Evolutionary conservation across 2,329 filamentous ascomycete species (phyloP).

Genomic region (Fusarium ramigenum): DNA sequence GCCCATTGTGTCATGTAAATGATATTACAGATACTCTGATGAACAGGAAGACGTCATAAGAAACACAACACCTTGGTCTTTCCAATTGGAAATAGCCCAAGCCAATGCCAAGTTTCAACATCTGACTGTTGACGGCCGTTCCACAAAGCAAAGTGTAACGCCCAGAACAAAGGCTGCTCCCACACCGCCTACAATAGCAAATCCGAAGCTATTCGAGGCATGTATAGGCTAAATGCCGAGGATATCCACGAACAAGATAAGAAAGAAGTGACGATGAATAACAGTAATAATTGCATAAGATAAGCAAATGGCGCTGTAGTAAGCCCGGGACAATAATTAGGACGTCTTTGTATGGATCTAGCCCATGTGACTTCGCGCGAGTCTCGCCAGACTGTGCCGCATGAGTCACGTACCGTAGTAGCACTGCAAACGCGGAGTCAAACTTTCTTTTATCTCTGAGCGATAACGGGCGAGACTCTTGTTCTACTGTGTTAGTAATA

Average conservation of each 20-base stretch:
- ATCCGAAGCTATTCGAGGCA: not conserved
- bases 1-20: not conserved
- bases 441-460: not conserved
- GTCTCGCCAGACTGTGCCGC: slow-evolving; percentile 37
- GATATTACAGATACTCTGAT: not conserved
- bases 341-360: not conserved
- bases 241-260: not conserved
- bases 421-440: slow-evolving; percentile 13
- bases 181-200: not conserved
- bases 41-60: not conserved
- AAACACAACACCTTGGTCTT: not conserved
- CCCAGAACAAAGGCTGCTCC: not conserved
- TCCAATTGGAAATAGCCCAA: not conserved
- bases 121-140: not conserved
- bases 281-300: not conserved
- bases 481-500: not conserved
- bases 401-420: slow-evolving; percentile 40
- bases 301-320: slow-evolving; percentile 1
- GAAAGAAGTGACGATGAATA: not conserved
- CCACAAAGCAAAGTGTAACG: not conserved
- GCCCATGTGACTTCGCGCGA: slow-evolving; percentile 46
- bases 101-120: not conserved
- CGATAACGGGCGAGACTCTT: slow-evolving; percentile 22
- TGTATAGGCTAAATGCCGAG: not conserved
- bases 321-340: slow-evolving; percentile 18